phyloP scores from a whole-genome alignment of 2,329 filamentous ascomycete genomes.

The Graphium sp. region DNA sequence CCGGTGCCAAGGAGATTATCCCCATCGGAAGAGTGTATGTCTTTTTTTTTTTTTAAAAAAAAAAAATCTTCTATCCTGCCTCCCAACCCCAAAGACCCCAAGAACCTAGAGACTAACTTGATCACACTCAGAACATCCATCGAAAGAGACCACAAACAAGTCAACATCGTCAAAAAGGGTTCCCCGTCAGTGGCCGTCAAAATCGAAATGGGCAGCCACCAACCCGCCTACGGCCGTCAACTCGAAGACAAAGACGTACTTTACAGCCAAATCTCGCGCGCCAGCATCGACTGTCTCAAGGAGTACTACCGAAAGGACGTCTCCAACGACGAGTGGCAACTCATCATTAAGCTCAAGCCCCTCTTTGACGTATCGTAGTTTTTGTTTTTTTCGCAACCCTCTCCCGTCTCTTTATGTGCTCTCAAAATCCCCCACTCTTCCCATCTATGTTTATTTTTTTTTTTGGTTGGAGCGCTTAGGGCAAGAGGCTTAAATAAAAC shows the following conservation, averaged over 20 bases:
- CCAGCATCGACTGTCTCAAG: slow-evolving; percentile 88
- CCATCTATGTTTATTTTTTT: slow-evolving; percentile 1
- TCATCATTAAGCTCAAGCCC: slow-evolving; percentile 91
- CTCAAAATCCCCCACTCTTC: background rate
- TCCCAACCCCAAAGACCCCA: background rate
- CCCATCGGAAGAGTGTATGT: slow-evolving; percentile 81
- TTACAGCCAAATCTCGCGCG: slow-evolving; percentile 75
- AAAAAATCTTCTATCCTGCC: background rate
- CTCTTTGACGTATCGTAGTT: slow-evolving; percentile 69
- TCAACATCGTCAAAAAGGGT: slow-evolving; percentile 83
- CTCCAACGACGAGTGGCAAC: slow-evolving; percentile 78
- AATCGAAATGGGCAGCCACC: slow-evolving; percentile 82
- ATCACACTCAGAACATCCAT: slow-evolving; percentile 58
- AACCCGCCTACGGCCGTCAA: slow-evolving; percentile 88
- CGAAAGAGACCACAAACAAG: slow-evolving; percentile 93
- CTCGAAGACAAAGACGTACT: slow-evolving; percentile 80
- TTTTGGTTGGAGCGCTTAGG: slow-evolving; percentile 2
- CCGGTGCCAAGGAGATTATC: slow-evolving; percentile 70
- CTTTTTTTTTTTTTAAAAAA: background rate
- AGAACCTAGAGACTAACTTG: slow-evolving; percentile 10
- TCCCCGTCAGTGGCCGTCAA: slow-evolving; percentile 96
- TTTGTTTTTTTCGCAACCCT: slow-evolving; percentile 3
- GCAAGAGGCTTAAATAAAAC: background rate
- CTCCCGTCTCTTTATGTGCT: background rate
- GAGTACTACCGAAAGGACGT: slow-evolving; percentile 86